phyloP scores from a whole-genome alignment of 2,329 filamentous ascomycete genomes.

The Clonostachys rhizophaga region DNA sequence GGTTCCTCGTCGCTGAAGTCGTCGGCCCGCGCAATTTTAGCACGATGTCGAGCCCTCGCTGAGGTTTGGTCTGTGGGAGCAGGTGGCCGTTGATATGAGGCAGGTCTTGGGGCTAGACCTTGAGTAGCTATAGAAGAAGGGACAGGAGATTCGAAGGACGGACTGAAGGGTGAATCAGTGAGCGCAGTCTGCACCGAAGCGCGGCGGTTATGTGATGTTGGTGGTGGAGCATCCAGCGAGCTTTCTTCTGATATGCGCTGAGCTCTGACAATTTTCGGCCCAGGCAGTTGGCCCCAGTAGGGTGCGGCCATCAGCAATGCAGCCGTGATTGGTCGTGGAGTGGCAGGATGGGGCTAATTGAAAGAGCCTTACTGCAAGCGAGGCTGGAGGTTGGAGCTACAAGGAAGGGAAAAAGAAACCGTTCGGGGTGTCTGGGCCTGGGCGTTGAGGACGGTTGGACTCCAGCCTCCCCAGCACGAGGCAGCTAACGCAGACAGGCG shows the following conservation, averaged over 20 bases:
- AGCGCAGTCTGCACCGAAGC: conserved; percentile 50
- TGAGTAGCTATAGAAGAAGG: conserved; percentile 42
- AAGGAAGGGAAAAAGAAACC: too few relatives aligned
- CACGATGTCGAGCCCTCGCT: background rate
- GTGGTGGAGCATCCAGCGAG: background rate
- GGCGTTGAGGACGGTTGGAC: too few relatives aligned
- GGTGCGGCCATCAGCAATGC: conserved; percentile 28
- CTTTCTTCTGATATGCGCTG: conserved; percentile 28
- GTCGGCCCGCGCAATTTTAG: too few relatives aligned
- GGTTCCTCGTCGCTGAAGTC: conserved; percentile 3
- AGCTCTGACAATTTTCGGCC: conserved; percentile 32
- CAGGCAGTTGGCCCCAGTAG: conserved; percentile 56
- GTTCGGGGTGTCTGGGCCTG: too few relatives aligned
- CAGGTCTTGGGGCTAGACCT: conserved; percentile 53
- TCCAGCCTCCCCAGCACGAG: too few relatives aligned
- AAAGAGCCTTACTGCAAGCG: too few relatives aligned
- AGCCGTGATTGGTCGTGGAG: too few relatives aligned
- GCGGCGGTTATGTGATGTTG: conserved; percentile 23
- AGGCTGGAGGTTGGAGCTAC: too few relatives aligned
- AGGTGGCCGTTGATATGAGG: conserved; percentile 42
- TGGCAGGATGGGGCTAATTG: too few relatives aligned
- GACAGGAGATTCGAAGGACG: conserved; percentile 43
- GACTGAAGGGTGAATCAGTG: conserved; percentile 51
- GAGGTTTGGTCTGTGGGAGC: background rate
- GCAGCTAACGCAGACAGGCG: too few relatives aligned